phyloP scores from a whole-genome alignment of 495 filamentous ascomycete species.

The Penicillium macrosclerotiorum region DNA sequence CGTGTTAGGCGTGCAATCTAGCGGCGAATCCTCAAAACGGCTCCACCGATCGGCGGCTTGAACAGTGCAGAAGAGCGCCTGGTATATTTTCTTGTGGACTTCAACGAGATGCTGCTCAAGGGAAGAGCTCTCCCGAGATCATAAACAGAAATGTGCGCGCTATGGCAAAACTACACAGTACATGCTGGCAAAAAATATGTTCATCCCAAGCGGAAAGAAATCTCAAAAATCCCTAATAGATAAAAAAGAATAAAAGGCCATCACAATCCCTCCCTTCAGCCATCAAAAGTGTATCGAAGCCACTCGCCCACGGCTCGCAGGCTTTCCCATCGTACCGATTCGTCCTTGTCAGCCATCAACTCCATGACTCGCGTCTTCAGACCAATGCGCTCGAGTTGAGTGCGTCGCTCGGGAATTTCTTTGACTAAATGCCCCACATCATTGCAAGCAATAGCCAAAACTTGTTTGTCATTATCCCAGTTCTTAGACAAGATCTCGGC shows the following conservation, averaged over 20 bases:
- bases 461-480: constrained; percentile 93
- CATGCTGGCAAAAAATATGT: constrained; percentile 26
- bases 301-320: constrained; percentile 89
- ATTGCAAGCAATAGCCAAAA: constrained; percentile 93
- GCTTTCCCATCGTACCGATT: constrained; percentile 92
- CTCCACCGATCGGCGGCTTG: constrained; percentile 21
- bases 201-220: constrained; percentile 13
- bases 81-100: too few relatives aligned
- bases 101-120: too few relatives aligned
- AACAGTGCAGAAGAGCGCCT: constrained; percentile 8
- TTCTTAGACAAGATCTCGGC: constrained; percentile 80
- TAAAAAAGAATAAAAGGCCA: constrained; percentile 14
- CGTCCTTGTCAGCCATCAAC: constrained; percentile 87
- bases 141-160: constrained; percentile 16
- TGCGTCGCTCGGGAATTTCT: constrained; percentile 82
- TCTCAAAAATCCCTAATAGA: constrained; percentile 8
- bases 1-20: not conserved
- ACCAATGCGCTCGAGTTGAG: constrained; percentile 82
- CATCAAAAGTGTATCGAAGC: constrained; percentile 85
- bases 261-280: constrained; percentile 18
- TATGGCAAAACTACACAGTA: constrained; percentile 25
- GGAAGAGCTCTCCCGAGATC: not conserved
- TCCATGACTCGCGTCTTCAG: constrained; percentile 92
- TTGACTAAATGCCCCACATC: constrained; percentile 87
- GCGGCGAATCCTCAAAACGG: constrained; percentile 5